A percentile compares a stretch with the other conserved stretches of the same genome.
Conservation (phyloP, 176 grass and related monocot species). For the Zea mays region Zm-B73-REFERENCE-NAM-5.0 NC_050100.1:67179001-67179500, state of each 20-base stretch:
- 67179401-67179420: background rate
- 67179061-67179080: background rate
- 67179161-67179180: background rate
- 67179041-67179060: background rate
- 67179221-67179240: background rate
- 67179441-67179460: slow-evolving; percentile 24
- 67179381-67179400: background rate
- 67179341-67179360: background rate
- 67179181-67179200: no score
- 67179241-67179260: background rate
- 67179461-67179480: slow-evolving; percentile 46
- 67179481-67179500: slow-evolving; percentile 72
- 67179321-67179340: background rate
- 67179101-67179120: slow-evolving; percentile 1
- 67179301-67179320: background rate
- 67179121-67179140: background rate
- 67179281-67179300: background rate
- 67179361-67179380: background rate
- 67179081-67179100: background rate
- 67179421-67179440: background rate
- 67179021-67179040: background rate
- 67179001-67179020: background rate
- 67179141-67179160: background rate
- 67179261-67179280: background rate
- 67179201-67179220: no score